Percentiles rank a stretch among this genome's conserved stretches.
phyloP scores from a whole-genome alignment of 2,329 filamentous ascomycete species.

The Bertia moriformis region DNA sequence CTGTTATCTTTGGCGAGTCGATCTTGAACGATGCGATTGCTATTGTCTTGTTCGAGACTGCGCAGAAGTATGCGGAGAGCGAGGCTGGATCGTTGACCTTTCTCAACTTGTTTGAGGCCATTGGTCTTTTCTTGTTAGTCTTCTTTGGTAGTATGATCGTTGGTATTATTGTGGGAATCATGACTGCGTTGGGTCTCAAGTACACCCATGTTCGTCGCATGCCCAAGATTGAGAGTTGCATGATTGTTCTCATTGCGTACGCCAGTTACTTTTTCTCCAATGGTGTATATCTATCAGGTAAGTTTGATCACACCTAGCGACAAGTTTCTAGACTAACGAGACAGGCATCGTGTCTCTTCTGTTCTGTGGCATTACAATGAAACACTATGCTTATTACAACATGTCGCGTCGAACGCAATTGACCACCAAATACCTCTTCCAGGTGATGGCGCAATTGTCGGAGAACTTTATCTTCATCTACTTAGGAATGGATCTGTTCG shows the following conservation, averaged over 20 bases:
- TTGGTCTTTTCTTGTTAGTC: slow-evolving; percentile 85
- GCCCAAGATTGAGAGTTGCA: slow-evolving; percentile 90
- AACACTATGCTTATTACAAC: slow-evolving; percentile 99
- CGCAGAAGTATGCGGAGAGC: slow-evolving; percentile 76
- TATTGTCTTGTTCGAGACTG: slow-evolving; percentile 96
- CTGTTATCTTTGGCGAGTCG: slow-evolving; percentile 94
- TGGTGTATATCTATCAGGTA: slow-evolving; percentile 88
- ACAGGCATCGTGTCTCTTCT: slow-evolving; percentile 85
- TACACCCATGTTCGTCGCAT: slow-evolving; percentile 86
- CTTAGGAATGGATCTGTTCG: slow-evolving; percentile 84
- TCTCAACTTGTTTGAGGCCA: slow-evolving; percentile 74
- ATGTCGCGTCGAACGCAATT: slow-evolving; percentile 96
- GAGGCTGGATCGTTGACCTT: slow-evolving; percentile 59
- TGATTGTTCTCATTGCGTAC: slow-evolving; percentile 87
- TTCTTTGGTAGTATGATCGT: slow-evolving; percentile 92
- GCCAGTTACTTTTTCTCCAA: slow-evolving; percentile 97
- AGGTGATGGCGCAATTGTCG: slow-evolving; percentile 82
- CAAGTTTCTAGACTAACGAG: slow-evolving; percentile 1
- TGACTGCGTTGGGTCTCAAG: slow-evolving; percentile 76
- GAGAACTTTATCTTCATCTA: slow-evolving; percentile 99
- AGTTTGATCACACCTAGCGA: slow-evolving; percentile 13
- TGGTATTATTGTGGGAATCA: slow-evolving; percentile 73
- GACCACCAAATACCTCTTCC: slow-evolving; percentile 95
- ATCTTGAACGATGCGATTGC: slow-evolving; percentile 97
- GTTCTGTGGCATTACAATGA: slow-evolving; percentile 95